These are phyloP conservation scores for Ustilago sp. DNA, from an alignment of 1,284 basidiomycete genomes.

Conservation along the genomic window DNA sequence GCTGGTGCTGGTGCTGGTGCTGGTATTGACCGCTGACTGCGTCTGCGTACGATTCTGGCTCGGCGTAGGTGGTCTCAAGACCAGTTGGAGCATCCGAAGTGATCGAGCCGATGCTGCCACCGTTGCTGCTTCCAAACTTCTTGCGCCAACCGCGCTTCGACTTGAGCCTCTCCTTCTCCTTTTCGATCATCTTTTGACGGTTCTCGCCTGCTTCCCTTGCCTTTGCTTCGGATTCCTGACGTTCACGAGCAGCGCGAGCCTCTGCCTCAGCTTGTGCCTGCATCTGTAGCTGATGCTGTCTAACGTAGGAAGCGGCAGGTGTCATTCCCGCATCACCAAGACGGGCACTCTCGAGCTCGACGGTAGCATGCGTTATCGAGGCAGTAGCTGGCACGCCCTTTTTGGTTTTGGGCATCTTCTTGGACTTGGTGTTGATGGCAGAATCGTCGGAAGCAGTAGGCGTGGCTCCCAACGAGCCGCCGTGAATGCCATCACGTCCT, in stretches of 20 bases:
- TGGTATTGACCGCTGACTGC: slow-evolving; percentile 13
- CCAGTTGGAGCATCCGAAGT: slow-evolving; percentile 49
- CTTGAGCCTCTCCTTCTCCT: slow-evolving; percentile 70
- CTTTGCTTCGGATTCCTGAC: slow-evolving; percentile 75
- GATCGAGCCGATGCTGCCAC: slow-evolving; percentile 51
- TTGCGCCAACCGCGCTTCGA: slow-evolving; percentile 67
- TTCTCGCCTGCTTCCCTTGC: slow-evolving; percentile 67
- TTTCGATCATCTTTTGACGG: slow-evolving; percentile 71
- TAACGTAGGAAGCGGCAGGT: slow-evolving; percentile 89
- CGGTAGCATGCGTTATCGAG: slow-evolving; percentile 84
- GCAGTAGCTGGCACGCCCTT: slow-evolving; percentile 80
- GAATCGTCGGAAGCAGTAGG: slow-evolving; percentile 71
- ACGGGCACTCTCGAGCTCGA: slow-evolving; percentile 79
- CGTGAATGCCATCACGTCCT: slow-evolving; percentile 71
- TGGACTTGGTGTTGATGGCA: slow-evolving; percentile 43
- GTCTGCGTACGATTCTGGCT: slow-evolving; percentile 32
- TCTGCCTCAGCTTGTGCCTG: slow-evolving; percentile 68
- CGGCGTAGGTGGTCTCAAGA: slow-evolving; percentile 56
- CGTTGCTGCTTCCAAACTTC: slow-evolving; percentile 69
- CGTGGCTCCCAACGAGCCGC: slow-evolving; percentile 74
- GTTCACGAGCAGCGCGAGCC: slow-evolving; percentile 71
- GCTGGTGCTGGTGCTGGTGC: neutral
- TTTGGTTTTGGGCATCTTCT: slow-evolving; percentile 69
- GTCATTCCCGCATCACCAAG: slow-evolving; percentile 81
- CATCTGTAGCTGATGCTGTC: slow-evolving; percentile 84